Evolutionary conservation across 768 basidiomycete genomes (phyloP).

Genomic region (Neoboletus magnificus): DNA sequence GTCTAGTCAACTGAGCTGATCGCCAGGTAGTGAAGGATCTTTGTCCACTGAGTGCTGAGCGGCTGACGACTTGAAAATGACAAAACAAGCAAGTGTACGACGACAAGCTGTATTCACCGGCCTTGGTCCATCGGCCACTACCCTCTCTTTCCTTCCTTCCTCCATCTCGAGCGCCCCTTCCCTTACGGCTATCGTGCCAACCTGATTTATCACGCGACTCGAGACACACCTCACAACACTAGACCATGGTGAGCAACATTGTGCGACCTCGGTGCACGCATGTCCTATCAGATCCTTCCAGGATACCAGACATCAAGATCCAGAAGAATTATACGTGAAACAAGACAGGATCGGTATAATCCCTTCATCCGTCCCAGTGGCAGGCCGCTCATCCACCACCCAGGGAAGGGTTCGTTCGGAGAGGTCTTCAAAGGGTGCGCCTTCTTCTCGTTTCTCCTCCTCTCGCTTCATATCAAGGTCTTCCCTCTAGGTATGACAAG

Average conservation of each 20-base stretch:
- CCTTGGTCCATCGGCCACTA: slow-evolving; percentile 12
- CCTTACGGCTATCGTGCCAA: background rate
- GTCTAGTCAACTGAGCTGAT: background rate
- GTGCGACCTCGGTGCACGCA: background rate
- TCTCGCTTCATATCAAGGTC: slow-evolving; percentile 4
- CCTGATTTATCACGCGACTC: slow-evolving; percentile 14
- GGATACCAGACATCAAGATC: slow-evolving; percentile 78
- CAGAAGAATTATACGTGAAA: slow-evolving; percentile 94
- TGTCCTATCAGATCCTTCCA: slow-evolving; percentile 27
- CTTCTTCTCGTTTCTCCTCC: slow-evolving; percentile 4
- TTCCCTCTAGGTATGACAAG: slow-evolving; percentile 71
- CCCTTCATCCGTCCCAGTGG: slow-evolving; percentile 5
- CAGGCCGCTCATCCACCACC: slow-evolving; percentile 15
- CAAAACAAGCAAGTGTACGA: slow-evolving; percentile 26
- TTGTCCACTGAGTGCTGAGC: slow-evolving; percentile 2
- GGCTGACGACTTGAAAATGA: slow-evolving; percentile 31
- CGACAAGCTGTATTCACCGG: slow-evolving; percentile 3
- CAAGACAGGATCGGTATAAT: slow-evolving; percentile 91
- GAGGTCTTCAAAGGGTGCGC: slow-evolving; percentile 97
- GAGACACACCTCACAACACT: background rate
- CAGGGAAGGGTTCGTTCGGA: slow-evolving; percentile 98
- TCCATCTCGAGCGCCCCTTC: slow-evolving; percentile 5
- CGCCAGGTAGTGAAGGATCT: background rate
- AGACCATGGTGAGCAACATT: slow-evolving; percentile 21
- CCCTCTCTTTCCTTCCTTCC: background rate